Evolutionary conservation across 257 asterid genomes (phyloP).

Genomic region (Leonotis leonurus): DNA sequence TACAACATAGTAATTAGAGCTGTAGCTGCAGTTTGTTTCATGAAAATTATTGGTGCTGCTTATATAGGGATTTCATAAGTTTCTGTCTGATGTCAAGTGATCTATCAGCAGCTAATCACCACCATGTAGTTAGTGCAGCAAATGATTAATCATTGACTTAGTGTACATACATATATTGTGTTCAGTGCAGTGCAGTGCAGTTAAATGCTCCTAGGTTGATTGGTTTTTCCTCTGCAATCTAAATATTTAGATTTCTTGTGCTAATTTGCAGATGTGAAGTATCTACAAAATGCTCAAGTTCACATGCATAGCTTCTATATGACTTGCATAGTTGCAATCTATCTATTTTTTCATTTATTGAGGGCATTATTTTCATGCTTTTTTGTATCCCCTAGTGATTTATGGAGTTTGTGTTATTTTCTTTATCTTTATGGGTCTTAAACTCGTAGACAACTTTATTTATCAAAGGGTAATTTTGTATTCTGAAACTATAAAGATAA

Average conservation of each 20-base stretch:
- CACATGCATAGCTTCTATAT: too few relatives aligned
- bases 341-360: not conserved
- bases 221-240: not conserved
- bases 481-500: too few relatives aligned
- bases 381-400: too few relatives aligned
- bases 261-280: too few relatives aligned
- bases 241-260: not conserved
- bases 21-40: constrained; percentile 14
- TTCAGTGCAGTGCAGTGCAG: not conserved
- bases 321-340: too few relatives aligned
- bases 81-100: constrained; percentile 15
- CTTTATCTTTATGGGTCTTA: too few relatives aligned
- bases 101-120: constrained; percentile 7
- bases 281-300: too few relatives aligned
- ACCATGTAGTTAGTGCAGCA: constrained; percentile 24
- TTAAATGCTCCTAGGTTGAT: not conserved
- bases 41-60: not conserved
- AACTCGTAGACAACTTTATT: too few relatives aligned
- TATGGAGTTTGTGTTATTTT: not conserved
- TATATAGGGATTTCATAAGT: constrained; percentile 10
- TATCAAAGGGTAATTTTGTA: too few relatives aligned
- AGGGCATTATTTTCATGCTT: not conserved
- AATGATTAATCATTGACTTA: constrained; percentile 22
- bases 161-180: constrained; percentile 27
- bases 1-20: not conserved